These are phyloP conservation scores for Rubus idaeus DNA, from an alignment of 306 rosid species.

Conservation along the genomic window DNA sequence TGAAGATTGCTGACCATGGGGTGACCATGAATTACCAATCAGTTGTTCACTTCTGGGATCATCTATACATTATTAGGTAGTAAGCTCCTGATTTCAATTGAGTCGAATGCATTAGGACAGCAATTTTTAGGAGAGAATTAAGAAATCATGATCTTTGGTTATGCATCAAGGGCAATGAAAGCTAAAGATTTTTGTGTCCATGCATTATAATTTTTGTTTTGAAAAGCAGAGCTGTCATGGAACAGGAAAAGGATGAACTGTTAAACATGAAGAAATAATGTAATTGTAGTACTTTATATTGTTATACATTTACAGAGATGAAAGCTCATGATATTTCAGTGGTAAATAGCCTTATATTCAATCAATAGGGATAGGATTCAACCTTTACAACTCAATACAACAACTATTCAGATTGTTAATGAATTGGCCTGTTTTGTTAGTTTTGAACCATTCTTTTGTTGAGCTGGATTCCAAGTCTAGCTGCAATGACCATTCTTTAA, in stretches of 20 bases:
- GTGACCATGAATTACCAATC: not conserved
- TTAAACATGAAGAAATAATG: not conserved
- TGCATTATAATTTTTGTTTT: not conserved
- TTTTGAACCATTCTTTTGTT: not conserved
- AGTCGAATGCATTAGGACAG: not conserved
- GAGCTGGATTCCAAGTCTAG: not conserved
- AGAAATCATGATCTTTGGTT: not conserved
- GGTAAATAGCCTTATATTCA: not conserved
- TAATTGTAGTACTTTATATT: not conserved
- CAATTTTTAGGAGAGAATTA: not conserved
- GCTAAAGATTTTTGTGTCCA: not conserved
- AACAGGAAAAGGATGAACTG: not conserved
- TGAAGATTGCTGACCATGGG: not conserved
- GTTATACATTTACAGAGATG: not conserved
- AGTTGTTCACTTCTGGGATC: not conserved
- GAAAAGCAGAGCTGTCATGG: no score
- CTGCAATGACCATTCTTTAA: no score
- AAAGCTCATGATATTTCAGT: not conserved
- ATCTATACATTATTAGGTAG: not conserved
- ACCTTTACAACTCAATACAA: not conserved
- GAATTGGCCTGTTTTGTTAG: not conserved
- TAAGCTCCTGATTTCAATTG: not conserved
- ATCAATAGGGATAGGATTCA: not conserved
- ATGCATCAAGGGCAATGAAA: not conserved
- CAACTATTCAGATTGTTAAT: not conserved